These are phyloP conservation scores for Aspergillus unguis DNA, from an alignment of 2,329 filamentous ascomycete genomes.

Conservation along the genomic window DNA sequence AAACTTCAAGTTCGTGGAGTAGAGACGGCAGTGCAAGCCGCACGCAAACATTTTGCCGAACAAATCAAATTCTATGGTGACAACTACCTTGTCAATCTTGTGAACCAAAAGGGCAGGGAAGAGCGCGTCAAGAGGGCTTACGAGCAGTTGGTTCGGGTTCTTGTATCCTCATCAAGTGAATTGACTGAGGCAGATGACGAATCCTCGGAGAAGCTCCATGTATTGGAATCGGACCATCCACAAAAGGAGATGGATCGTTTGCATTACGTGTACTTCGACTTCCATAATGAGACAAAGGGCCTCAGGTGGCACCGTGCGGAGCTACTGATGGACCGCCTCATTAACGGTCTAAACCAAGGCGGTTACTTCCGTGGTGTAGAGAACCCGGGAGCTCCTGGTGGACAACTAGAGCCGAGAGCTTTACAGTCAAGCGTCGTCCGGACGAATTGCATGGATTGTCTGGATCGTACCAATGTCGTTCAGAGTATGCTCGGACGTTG, in stretches of 20 bases:
- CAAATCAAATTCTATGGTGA: conserved; percentile 93
- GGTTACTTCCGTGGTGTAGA: conserved; percentile 92
- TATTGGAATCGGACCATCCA: conserved; percentile 63
- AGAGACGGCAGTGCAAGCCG: conserved; percentile 74
- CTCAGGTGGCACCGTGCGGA: conserved; percentile 89
- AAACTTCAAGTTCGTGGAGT: conserved; percentile 83
- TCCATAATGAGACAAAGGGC: conserved; percentile 95
- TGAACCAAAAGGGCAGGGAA: conserved; percentile 94
- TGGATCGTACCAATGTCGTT: conserved; percentile 96
- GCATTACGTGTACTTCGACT: conserved; percentile 98
- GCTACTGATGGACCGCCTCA: conserved; percentile 77
- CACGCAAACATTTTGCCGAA: conserved; percentile 84
- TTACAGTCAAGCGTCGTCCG: conserved; percentile 87
- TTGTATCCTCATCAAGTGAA: conserved; percentile 68
- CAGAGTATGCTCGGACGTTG: conserved; percentile 94
- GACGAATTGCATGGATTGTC: conserved; percentile 98
- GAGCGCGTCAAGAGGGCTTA: conserved; percentile 87
- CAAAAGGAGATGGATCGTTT: conserved; percentile 72
- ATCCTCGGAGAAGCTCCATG: conserved; percentile 76
- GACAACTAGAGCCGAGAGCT: conserved; percentile 73
- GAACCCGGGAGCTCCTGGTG: conserved; percentile 67
- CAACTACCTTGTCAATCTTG: conserved; percentile 94
- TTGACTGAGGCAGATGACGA: conserved; percentile 61
- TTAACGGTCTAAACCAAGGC: conserved; percentile 70
- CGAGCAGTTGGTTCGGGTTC: conserved; percentile 77